These are phyloP conservation scores for Fistulinella cinereoalba DNA, from an alignment of 1,284 basidiomycete species.

Conservation along the genomic window DNA sequence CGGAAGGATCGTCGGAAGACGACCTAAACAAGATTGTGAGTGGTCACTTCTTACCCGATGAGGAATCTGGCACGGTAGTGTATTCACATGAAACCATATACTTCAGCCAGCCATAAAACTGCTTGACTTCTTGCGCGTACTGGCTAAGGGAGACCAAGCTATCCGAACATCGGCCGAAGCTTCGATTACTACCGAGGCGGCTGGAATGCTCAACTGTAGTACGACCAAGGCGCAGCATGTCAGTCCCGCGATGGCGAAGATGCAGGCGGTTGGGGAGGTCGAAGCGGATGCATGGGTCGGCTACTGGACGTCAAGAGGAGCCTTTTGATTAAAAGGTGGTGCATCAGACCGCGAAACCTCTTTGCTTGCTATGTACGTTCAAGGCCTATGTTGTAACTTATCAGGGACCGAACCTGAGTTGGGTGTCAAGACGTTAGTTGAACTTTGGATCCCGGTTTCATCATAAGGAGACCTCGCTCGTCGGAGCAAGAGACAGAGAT, in stretches of 20 bases:
- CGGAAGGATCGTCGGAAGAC: neutral
- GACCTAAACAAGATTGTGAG: neutral
- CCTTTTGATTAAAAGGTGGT: no score
- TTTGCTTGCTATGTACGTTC: no score
- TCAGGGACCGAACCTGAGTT: no score
- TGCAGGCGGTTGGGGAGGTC: conserved; percentile 20
- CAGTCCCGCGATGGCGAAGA: conserved; percentile 23
- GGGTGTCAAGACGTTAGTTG: no score
- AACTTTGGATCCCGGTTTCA: no score
- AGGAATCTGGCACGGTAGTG: neutral
- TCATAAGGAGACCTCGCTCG: no score
- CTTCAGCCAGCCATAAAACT: neutral
- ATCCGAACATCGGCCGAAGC: neutral
- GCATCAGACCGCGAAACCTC: no score
- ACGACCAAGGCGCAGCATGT: conserved; percentile 16
- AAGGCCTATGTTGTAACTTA: no score
- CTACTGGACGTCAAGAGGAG: conserved; percentile 24
- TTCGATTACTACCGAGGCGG: conserved; percentile 14
- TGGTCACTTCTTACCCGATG: neutral
- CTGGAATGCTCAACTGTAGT: conserved; percentile 15
- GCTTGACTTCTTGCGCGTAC: neutral
- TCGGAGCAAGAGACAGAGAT: no score
- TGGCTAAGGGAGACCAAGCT: neutral
- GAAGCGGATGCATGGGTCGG: conserved; percentile 26
- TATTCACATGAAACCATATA: no score